Percentiles rank a stretch among this genome's conserved stretches.
Conservation (phyloP, 768 basidiomycete species). For the Auriscalpium orientale region DNA sequence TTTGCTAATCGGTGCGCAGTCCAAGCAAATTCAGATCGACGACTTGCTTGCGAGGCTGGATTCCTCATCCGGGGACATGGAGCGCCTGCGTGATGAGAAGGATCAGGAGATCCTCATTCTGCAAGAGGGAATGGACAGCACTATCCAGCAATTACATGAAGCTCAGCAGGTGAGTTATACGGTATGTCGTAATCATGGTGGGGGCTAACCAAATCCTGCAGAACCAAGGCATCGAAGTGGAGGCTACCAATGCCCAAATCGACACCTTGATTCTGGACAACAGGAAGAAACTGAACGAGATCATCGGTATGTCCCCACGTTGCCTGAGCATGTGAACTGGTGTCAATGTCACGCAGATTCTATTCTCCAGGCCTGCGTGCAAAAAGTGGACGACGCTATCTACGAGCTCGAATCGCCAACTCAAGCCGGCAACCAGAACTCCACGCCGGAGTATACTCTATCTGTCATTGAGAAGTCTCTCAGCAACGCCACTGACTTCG, state of each 20-base stretch:
- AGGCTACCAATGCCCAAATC: constrained; percentile 93
- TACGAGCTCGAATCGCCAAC: constrained; percentile 97
- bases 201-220: constrained; percentile 25
- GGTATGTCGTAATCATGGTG: no score
- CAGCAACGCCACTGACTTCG: constrained; percentile 94
- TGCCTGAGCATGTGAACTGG: not conserved
- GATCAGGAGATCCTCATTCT: constrained; percentile 94
- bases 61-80: constrained; percentile 63
- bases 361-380: constrained; percentile 86
- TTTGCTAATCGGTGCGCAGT: constrained; percentile 33
- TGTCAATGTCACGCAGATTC: not conserved
- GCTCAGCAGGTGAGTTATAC: constrained; percentile 60
- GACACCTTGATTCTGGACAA: constrained; percentile 95
- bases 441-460: constrained; percentile 97
- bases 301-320: constrained; percentile 63
- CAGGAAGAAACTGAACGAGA: constrained; percentile 94
- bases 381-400: constrained; percentile 94
- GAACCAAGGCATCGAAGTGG: constrained; percentile 79
- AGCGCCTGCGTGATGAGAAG: constrained; percentile 86
- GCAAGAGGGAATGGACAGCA: constrained; percentile 92
- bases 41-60: constrained; percentile 81
- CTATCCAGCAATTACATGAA: constrained; percentile 81
- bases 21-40: constrained; percentile 96
- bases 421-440: constrained; percentile 89
- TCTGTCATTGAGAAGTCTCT: constrained; percentile 97